These are phyloP conservation scores for Tetrapisispora nanseiensis DNA, from an alignment of 805 yeast genomes.

Conservation along the genomic window DNA sequence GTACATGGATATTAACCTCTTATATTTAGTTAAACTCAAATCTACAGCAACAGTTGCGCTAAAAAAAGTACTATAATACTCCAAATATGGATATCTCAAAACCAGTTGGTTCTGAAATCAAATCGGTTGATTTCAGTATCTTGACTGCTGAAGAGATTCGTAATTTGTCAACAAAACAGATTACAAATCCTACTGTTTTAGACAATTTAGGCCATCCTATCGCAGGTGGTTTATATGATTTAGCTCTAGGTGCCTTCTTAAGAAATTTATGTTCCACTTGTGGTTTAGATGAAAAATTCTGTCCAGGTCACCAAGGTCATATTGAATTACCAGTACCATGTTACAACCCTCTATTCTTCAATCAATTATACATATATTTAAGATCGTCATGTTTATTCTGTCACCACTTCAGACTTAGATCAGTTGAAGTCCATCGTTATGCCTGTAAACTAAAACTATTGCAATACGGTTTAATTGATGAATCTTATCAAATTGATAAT, in stretches of 20 bases:
- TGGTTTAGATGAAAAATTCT: constrained; percentile 85
- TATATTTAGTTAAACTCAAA: no score
- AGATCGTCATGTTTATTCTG: constrained; percentile 85
- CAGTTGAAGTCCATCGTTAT: constrained; percentile 61
- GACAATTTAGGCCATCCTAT: constrained; percentile 96
- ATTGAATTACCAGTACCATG: constrained; percentile 93
- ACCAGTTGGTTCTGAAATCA: constrained; percentile 91
- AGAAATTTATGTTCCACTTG: constrained; percentile 88
- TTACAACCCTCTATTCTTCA: constrained; percentile 89
- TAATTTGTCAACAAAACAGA: constrained; percentile 84
- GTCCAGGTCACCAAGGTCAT: constrained; percentile 99
- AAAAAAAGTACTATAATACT: background rate
- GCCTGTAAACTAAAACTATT: constrained; percentile 71
- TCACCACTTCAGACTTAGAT: constrained; percentile 67
- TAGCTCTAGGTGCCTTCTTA: constrained; percentile 90
- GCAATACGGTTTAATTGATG: constrained; percentile 82
- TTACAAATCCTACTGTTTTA: constrained; percentile 90
- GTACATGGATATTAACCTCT: no score
- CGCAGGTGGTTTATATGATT: constrained; percentile 85
- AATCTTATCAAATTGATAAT: constrained; percentile 63
- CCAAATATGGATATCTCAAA: constrained; percentile 84
- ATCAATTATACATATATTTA: constrained; percentile 75
- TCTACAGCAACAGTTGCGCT: background rate
- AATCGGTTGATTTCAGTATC: constrained; percentile 86
- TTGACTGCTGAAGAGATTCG: constrained; percentile 75